phyloP scores from a whole-genome alignment of 139 green algal genomes.

The Volvox reticuliferus region DNA sequence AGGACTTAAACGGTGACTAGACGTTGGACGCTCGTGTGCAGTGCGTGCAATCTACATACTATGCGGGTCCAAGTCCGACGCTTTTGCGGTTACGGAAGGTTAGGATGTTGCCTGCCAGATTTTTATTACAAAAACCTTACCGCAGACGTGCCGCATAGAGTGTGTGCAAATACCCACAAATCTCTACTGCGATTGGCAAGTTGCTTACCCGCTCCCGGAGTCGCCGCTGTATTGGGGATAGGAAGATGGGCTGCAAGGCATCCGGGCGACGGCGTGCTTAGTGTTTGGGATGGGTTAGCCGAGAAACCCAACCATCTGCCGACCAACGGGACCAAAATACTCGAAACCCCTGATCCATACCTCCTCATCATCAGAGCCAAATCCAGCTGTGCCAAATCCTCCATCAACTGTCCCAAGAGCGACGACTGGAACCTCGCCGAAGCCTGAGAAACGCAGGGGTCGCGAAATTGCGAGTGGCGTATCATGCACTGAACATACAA shows the following conservation, averaged over 20 bases:
- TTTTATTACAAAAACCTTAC: too few species aligned
- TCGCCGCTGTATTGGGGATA: background rate
- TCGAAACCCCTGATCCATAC: background rate
- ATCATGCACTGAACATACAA: background rate
- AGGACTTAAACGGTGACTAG: too few species aligned
- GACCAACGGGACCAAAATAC: background rate
- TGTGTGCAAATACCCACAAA: too few species aligned
- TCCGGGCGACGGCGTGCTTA: too few species aligned
- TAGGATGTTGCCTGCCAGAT: too few species aligned
- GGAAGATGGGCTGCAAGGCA: conserved; percentile 27
- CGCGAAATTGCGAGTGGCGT: background rate
- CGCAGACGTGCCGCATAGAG: too few species aligned
- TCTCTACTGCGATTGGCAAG: background rate
- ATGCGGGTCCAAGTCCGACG: too few species aligned
- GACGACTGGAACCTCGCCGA: conserved; percentile 12
- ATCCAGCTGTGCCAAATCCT: background rate
- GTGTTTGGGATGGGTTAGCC: background rate
- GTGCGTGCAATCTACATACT: too few species aligned
- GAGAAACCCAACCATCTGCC: background rate
- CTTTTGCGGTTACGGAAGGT: too few species aligned
- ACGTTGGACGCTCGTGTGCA: too few species aligned
- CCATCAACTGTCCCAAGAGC: background rate
- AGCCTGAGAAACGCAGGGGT: background rate
- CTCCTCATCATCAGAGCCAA: conserved; percentile 34
- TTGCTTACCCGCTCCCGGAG: background rate